phyloP scores from a whole-genome alignment of 2,329 filamentous ascomycete genomes.

The Neofusicoccum ribis region DNA sequence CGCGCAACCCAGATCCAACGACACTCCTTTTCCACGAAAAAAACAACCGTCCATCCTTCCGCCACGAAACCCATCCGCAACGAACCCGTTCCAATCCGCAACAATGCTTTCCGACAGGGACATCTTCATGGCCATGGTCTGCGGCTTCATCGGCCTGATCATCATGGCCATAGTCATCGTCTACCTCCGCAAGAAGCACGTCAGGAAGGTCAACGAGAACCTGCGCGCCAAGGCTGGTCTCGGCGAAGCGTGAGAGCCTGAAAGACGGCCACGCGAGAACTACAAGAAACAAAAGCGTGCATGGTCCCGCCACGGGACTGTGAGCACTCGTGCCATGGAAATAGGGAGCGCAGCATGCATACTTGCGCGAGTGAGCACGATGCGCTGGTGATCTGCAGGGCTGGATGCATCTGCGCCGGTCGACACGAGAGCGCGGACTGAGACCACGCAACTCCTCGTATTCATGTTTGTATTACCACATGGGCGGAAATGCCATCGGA shows the following conservation, averaged over 20 bases:
- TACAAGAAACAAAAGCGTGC: no score
- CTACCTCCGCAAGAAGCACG: conserved; percentile 8
- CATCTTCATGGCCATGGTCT: conserved; percentile 1
- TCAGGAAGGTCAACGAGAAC: neutral
- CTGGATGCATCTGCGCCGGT: no score
- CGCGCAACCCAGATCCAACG: neutral
- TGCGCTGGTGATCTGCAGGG: no score
- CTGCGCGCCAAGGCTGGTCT: neutral
- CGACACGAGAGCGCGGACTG: no score
- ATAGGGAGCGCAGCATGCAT: no score
- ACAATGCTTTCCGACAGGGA: neutral
- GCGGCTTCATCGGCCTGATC: neutral
- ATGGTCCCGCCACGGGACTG: no score
- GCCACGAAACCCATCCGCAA: no score
- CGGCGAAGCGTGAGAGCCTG: neutral
- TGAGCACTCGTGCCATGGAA: no score
- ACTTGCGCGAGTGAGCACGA: no score
- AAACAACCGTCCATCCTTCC: neutral
- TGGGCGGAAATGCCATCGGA: no score
- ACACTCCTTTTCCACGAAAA: neutral
- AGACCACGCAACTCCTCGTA: no score
- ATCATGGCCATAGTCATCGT: neutral
- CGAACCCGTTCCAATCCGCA: neutral
- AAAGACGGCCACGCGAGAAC: neutral
- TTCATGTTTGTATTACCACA: no score